phyloP scores from a whole-genome alignment of 352 stramenopile species.

The Thraustochytrium aureum region DNA sequence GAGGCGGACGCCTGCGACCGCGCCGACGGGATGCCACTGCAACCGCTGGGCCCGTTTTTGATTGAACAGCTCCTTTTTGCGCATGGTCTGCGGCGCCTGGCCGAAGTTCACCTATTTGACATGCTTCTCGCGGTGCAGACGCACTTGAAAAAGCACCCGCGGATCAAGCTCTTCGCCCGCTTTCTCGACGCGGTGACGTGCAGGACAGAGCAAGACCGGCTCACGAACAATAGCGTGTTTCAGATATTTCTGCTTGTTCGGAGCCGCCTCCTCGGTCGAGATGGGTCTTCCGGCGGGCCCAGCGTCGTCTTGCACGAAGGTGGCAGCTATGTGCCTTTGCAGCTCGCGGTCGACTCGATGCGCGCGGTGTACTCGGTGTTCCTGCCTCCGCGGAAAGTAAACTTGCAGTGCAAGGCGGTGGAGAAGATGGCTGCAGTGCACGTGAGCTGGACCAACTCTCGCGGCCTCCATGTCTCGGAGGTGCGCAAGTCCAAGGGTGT shows the following conservation, averaged over 20 bases:
- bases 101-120: slow-evolving; percentile 35
- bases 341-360: neutral
- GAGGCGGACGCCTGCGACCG: slow-evolving; percentile 6
- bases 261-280: neutral
- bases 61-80: slow-evolving; percentile 34
- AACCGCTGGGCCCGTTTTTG: slow-evolving; percentile 1
- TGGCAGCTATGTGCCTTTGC: slow-evolving; percentile 22
- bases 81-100: slow-evolving; percentile 25
- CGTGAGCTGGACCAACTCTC: slow-evolving; percentile 20
- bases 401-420: slow-evolving; percentile 32
- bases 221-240: slow-evolving; percentile 28
- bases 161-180: slow-evolving; percentile 35
- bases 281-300: neutral
- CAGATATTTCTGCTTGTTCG: slow-evolving; percentile 33
- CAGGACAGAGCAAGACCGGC: neutral
- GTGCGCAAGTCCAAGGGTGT: slow-evolving; percentile 33
- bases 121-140: slow-evolving; percentile 10
- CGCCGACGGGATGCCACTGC: slow-evolving; percentile 22
- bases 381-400: slow-evolving; percentile 43
- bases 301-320: slow-evolving; percentile 2
- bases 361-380: slow-evolving; percentile 28
- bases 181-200: slow-evolving; percentile 32
- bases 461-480: slow-evolving; percentile 5
- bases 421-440: slow-evolving; percentile 43
- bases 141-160: slow-evolving; percentile 47